Percentiles rank a stretch among this genome's conserved stretches.
Evolutionary conservation across 768 basidiomycete genomes (phyloP).

Genomic region (Leccinum fibrillosum): DNA sequence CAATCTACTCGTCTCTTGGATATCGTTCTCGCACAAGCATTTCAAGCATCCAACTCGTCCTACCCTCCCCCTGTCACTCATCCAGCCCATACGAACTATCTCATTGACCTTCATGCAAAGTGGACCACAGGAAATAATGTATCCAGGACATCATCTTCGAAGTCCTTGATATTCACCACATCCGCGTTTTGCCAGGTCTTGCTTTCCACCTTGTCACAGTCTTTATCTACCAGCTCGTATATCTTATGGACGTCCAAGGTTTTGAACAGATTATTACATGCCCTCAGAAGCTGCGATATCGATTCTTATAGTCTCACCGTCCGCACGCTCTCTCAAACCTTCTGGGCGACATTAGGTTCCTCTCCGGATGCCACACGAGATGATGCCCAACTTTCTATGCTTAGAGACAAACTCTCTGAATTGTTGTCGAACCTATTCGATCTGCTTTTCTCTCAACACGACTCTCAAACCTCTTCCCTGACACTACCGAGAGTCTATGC

Average conservation of each 20-base stretch:
- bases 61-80: constrained; percentile 36
- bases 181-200: constrained; percentile 25
- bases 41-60: constrained; percentile 26
- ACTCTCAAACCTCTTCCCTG: neutral
- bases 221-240: constrained; percentile 31
- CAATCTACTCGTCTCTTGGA: constrained; percentile 45
- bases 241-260: constrained; percentile 45
- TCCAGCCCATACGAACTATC: constrained; percentile 44
- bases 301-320: constrained; percentile 32
- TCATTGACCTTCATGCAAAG: constrained; percentile 40
- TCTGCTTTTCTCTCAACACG: constrained; percentile 11
- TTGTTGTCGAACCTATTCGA: constrained; percentile 25
- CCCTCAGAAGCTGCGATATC: constrained; percentile 30
- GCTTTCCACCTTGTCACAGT: constrained; percentile 14
- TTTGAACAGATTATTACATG: constrained; percentile 34
- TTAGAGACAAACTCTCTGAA: constrained; percentile 20
- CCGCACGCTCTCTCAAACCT: constrained; percentile 25
- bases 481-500: constrained; percentile 10
- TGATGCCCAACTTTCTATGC: neutral
- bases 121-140: constrained; percentile 32
- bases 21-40: constrained; percentile 38
- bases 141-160: neutral
- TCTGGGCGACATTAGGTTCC: constrained; percentile 7
- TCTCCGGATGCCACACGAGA: neutral
- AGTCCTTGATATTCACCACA: constrained; percentile 22